These are phyloP conservation scores for Solanum hybrid DNA, from an alignment of 305 asterid species.

Conservation along the genomic window DNA sequence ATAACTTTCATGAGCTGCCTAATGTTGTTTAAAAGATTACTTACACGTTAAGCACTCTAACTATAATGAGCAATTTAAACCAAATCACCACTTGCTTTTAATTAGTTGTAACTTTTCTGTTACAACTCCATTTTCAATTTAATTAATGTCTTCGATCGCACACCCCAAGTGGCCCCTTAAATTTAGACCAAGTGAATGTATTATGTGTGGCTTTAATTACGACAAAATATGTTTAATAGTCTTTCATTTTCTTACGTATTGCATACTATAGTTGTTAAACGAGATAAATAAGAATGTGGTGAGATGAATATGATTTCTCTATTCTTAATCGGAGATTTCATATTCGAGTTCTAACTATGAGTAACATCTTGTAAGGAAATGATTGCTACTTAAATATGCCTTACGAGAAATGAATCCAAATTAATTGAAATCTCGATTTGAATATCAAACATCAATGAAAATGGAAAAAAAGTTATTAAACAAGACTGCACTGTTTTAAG, in stretches of 20 bases:
- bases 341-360: accelerated
- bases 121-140: not conserved
- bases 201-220: not conserved
- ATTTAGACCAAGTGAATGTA: not conserved
- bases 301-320: not conserved
- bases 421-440: not conserved
- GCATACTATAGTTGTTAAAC: not conserved
- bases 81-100: not conserved
- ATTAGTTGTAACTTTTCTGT: not conserved
- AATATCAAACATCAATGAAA: not conserved
- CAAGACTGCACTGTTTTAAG: not conserved
- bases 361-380: not conserved
- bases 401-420: accelerated
- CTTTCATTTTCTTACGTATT: not conserved
- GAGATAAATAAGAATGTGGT: not conserved
- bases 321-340: not conserved
- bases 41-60: not conserved
- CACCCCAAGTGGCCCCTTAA: not conserved
- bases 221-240: not conserved
- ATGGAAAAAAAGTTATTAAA: not conserved
- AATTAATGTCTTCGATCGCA: not conserved
- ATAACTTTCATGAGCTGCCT: not conserved
- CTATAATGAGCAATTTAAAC: not conserved
- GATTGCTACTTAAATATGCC: not conserved
- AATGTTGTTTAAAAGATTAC: not conserved